phyloP scores from a whole-genome alignment of 1,284 basidiomycete genomes.

The Moesziomyces sp. region DNA sequence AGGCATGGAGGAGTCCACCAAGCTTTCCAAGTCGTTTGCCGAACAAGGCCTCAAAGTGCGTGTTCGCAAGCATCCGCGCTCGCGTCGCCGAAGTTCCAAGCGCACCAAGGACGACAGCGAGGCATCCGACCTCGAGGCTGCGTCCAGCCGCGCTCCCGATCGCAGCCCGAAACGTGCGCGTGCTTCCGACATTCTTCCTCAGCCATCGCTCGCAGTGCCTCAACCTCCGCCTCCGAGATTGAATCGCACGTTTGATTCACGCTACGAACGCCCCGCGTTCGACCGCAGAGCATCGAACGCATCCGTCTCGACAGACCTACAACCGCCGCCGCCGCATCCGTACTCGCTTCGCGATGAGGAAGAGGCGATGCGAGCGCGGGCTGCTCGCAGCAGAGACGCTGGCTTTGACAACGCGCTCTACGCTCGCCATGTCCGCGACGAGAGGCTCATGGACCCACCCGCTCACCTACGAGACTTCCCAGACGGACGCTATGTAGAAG shows the following conservation, averaged over 20 bases:
- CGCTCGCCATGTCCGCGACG: constrained; percentile 12
- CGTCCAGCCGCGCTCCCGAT: constrained; percentile 6
- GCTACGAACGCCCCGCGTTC: constrained; percentile 19
- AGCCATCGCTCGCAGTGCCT: constrained; percentile 23
- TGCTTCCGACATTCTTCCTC: constrained; percentile 23
- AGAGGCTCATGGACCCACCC: constrained; percentile 1
- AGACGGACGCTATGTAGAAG: constrained; percentile 13
- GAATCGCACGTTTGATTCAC: constrained; percentile 20
- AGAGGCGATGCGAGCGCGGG: constrained; percentile 17
- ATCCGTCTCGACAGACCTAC: constrained; percentile 6
- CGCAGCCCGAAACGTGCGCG: constrained; percentile 37
- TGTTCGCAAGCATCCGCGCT: constrained; percentile 62
- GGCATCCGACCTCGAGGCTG: constrained; percentile 27
- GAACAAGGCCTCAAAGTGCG: constrained; percentile 64
- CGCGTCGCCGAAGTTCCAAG: constrained; percentile 39
- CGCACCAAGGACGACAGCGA: constrained; percentile 45
- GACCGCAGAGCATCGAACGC: constrained; percentile 12
- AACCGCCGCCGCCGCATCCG: background rate
- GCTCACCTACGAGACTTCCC: constrained; percentile 9
- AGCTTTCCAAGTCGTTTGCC: constrained; percentile 59
- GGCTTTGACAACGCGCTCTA: constrained; percentile 17
- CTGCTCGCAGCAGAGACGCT: constrained; percentile 11
- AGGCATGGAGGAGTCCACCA: constrained; percentile 64
- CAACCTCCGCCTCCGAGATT: constrained; percentile 10
- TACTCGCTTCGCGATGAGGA: constrained; percentile 11